Evolutionary conservation across 2,329 filamentous ascomycete species (phyloP).

Genomic region (Alternaria gansuensis): DNA sequence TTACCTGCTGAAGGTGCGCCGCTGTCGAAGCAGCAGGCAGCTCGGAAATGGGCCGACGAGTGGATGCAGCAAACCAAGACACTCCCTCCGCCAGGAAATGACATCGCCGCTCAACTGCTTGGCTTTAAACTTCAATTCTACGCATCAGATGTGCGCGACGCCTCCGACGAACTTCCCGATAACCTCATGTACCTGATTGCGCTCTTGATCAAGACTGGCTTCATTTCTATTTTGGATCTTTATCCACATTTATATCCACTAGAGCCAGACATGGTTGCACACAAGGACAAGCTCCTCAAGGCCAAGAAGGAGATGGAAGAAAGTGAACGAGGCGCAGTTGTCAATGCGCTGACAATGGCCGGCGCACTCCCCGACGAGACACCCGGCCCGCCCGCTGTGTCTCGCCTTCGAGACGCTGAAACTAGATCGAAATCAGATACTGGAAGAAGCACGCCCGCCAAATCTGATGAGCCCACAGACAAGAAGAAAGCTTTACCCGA

Average conservation of each 20-base stretch:
- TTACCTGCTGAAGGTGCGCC: conserved; percentile 29
- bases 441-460: conserved; percentile 54
- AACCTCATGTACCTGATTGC: conserved; percentile 93
- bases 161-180: conserved; percentile 80
- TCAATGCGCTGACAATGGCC: conserved; percentile 87
- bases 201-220: conserved; percentile 94
- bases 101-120: conserved; percentile 90
- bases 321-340: conserved; percentile 70
- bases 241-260: conserved; percentile 90
- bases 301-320: conserved; percentile 74
- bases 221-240: conserved; percentile 88
- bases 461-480: conserved; percentile 53
- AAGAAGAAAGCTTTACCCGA: conserved; percentile 68
- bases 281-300: conserved; percentile 74
- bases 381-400: conserved; percentile 53
- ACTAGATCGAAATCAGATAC: conserved; percentile 60
- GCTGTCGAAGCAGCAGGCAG: conserved; percentile 55
- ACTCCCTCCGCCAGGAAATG: conserved; percentile 83
- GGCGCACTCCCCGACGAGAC: conserved; percentile 88
- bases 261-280: conserved; percentile 81
- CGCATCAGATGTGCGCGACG: conserved; percentile 77
- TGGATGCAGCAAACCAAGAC: conserved; percentile 87
- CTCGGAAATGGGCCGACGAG: conserved; percentile 55
- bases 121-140: conserved; percentile 98
- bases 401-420: conserved; percentile 63